Conservation (phyloP, 176 grass and related monocot species). For the Oryza coarctata region DNA sequence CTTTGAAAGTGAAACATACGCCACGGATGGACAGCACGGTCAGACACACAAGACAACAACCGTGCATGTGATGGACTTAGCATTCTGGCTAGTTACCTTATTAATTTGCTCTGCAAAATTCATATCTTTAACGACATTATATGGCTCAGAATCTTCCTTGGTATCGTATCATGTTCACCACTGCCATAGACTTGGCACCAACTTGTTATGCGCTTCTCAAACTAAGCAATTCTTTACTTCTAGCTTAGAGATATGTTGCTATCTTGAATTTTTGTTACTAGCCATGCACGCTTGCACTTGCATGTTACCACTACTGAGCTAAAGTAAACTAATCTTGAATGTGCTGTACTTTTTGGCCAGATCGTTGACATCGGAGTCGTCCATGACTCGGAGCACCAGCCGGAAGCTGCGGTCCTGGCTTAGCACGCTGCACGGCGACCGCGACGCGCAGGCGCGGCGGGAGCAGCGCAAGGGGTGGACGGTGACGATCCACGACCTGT, state of each 20-base stretch:
- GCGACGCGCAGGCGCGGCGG: conserved; percentile 21
- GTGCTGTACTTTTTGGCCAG: conserved; percentile 30
- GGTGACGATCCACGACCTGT: conserved; percentile 96
- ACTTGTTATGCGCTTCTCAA: background rate
- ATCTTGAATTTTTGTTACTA: background rate
- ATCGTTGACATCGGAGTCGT: conserved; percentile 46
- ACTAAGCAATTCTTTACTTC: background rate
- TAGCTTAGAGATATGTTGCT: background rate
- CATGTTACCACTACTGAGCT: conserved; percentile 19
- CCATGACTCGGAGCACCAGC: conserved; percentile 34
- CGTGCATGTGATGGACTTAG: conserved; percentile 28
- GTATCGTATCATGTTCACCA: conserved; percentile 33
- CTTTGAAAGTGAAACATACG: background rate
- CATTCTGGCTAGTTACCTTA: conserved; percentile 13
- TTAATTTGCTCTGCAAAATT: conserved; percentile 1
- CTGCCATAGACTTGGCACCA: conserved; percentile 17
- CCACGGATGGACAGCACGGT: conserved; percentile 19
- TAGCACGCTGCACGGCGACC: conserved; percentile 53
- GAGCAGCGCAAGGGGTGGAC: conserved; percentile 96
- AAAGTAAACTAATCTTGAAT: conserved; percentile 22
- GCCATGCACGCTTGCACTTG: conserved; percentile 22
- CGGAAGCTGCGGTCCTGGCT: conserved; percentile 55
- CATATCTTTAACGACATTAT: conserved; percentile 9
- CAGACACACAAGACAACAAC: conserved; percentile 21
- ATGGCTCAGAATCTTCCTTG: conserved; percentile 42